Conservation (phyloP, 2,329 filamentous ascomycete species). For the Amauroascus verrucosus region DNA sequence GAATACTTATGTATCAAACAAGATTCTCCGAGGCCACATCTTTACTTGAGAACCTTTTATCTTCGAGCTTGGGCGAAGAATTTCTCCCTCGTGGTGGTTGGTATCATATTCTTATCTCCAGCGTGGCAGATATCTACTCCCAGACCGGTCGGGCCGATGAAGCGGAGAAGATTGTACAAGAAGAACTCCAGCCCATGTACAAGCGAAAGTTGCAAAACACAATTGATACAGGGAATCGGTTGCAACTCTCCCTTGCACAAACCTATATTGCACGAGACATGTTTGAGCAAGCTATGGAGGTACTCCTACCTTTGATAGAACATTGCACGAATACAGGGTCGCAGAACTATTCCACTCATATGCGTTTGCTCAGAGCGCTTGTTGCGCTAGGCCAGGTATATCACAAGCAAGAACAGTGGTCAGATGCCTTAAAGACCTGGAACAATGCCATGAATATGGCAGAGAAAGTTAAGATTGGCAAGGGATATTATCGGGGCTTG, state of each 20-base stretch:
- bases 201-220: background rate
- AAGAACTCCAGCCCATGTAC: conserved; percentile 1
- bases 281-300: background rate
- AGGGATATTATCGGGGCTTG: background rate
- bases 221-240: background rate
- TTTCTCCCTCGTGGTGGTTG: conserved; percentile 7
- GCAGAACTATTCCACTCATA: too few relatives aligned
- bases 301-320: too few relatives aligned
- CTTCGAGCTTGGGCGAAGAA: background rate
- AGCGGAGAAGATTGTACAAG: conserved; percentile 5
- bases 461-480: background rate
- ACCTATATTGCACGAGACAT: conserved; percentile 11
- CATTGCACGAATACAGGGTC: too few relatives aligned
- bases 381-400: too few relatives aligned
- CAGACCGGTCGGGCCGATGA: conserved; percentile 9
- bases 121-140: conserved; percentile 11
- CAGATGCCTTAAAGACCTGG: background rate
- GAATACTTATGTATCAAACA: conserved; percentile 9
- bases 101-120: conserved; percentile 12
- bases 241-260: conserved; percentile 6
- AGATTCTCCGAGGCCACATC: background rate
- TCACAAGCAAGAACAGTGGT: too few relatives aligned
- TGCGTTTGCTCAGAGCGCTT: too few relatives aligned
- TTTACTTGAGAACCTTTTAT: conserved; percentile 2
- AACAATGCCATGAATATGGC: background rate